Evolutionary conservation across 306 rosid species (phyloP), one percentile per base, ranked within the genome.

Genomic region (Prunus padus): DNA sequence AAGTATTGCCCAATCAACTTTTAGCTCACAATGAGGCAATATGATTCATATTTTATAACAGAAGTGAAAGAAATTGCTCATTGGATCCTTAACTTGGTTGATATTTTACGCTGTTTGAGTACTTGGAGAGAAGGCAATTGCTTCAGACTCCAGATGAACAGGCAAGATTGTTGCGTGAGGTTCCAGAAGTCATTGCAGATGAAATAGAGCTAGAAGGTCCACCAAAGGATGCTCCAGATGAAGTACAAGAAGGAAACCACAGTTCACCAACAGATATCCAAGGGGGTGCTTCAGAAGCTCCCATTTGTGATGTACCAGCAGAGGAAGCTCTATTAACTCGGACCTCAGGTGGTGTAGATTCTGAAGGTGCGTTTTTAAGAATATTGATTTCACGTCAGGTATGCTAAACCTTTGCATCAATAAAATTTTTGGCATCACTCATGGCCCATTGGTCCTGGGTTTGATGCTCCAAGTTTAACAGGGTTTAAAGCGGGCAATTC

Each of bases 141-240:
- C 97, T 93, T 68, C 84, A 87, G 76, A 81, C 62, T 76, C 83
- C 81, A 20, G 93, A 80, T 15, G 97, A 93, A 78, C 97, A 86
- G 74, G 80, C 82, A 44, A 84, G 90, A 45, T 70, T 93, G 69
- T 81, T 93, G 88, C 74, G 0, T 40, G 96, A 89, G 77, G 46
- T 88, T 70, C 98, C 98, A 22, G 69, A 70, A 85, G 92, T 88
- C 50, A 84, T 86, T 72, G 86, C 88, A 19, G 97, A 91, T 14
- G 85, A 81, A 56, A 44, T 87, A 76, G 92, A 89, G 72, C 50
- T 73, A n/a, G 86, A 80, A 80, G 81, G 67, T 76, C 28, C 55
- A 19, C 63, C 44, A 67, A 72, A 72, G 25, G 81, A 68, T 77
- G 69, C 44, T 79, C 75, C 67, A 81, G 87, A 85, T 33, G 65